Base-by-base conservation (phyloP, 2,329 filamentous ascomycete genomes). In the Botryosphaeria dothidea region DNA sequence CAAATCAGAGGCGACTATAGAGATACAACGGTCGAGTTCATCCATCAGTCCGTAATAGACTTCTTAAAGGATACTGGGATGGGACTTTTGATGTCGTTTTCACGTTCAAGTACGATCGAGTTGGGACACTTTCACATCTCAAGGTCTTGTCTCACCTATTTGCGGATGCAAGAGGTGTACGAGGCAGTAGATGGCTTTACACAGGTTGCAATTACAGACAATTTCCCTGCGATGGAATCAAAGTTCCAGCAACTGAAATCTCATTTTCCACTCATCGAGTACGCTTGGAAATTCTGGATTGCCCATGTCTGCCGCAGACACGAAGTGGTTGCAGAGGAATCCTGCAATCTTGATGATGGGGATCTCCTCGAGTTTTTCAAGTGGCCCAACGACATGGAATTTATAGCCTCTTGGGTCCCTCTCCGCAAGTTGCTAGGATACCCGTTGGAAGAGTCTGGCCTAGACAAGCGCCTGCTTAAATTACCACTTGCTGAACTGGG, bases 41-140 rank as follows among this genome's bases (percentile, higher is more conserved):
- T 51, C 15, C 46, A 51, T 25, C 25, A 51, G 15, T 51, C 46
- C 4, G 46, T 51, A 4, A 2, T 31, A 13, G 46, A 51, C 46
- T 51, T 51, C 23, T 4, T 51, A 2, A 8, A 11, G 13, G 15
- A 8, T 15, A n/a, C 17, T 45, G 15, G 6, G 25, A 15, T 5
- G 13, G 15, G 7, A 11, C 4, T 2, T 1, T 25, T n/a, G 3
- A 19, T 27, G 2, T 3, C 7, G 1, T 31, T 4, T 1, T 13
- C 2, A 11, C 1, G 25, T 15, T 29, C 5, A n/a, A 27, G 8
- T 6, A 25, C 23, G 31, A 34, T 6, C 31, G 31, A 34, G 31
- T 34, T n/a, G 31, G 46, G 9, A 5, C 46, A 51, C 15, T 51
- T 51, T n/a, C n/a, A 51, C 3, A 15, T 51, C 2, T 51, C 46